Evolutionary conservation across 2,329 filamentous ascomycete species (phyloP).

Genomic region (Alternaria sp.): DNA sequence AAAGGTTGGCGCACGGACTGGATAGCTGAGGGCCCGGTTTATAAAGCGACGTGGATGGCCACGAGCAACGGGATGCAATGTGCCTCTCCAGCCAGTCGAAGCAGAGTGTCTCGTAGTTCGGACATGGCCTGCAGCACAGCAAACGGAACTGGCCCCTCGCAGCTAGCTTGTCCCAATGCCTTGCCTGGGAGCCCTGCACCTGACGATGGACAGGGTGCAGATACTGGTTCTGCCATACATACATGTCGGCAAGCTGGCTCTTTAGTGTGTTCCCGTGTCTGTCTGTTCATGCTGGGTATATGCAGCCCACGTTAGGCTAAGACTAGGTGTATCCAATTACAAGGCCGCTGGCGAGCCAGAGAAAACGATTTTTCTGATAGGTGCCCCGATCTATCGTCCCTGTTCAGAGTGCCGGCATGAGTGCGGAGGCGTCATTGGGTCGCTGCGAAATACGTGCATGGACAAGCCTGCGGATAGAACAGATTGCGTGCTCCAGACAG

Average conservation of each 20-base stretch:
- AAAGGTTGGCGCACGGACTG: conserved; percentile 29
- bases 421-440: conserved; percentile 31
- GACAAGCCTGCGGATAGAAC: conserved; percentile 29
- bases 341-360: conserved; percentile 27
- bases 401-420: conserved; percentile 30
- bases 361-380: conserved; percentile 41
- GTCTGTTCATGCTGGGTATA: conserved; percentile 49
- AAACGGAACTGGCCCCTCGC: conserved; percentile 15
- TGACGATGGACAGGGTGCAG: conserved; percentile 17
- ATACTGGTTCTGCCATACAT: conserved; percentile 19
- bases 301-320: conserved; percentile 37
- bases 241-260: conserved; percentile 22
- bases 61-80: conserved; percentile 17
- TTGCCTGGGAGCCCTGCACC: conserved; percentile 18
- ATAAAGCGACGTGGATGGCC: conserved; percentile 18
- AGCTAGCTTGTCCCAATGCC: conserved; percentile 9
- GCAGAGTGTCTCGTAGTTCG: conserved; percentile 19
- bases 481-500: conserved; percentile 32
- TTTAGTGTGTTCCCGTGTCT: conserved; percentile 50
- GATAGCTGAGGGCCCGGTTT: conserved; percentile 16
- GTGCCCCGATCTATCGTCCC: conserved; percentile 24
- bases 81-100: conserved; percentile 21
- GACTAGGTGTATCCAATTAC: conserved; percentile 35
- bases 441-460: conserved; percentile 19
- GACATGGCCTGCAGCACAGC: conserved; percentile 19